Percentiles rank a stretch among this genome's conserved stretches.
These are phyloP conservation scores for Quercus gilva DNA, from an alignment of 306 rosid genomes.

Conservation along the genomic window DNA sequence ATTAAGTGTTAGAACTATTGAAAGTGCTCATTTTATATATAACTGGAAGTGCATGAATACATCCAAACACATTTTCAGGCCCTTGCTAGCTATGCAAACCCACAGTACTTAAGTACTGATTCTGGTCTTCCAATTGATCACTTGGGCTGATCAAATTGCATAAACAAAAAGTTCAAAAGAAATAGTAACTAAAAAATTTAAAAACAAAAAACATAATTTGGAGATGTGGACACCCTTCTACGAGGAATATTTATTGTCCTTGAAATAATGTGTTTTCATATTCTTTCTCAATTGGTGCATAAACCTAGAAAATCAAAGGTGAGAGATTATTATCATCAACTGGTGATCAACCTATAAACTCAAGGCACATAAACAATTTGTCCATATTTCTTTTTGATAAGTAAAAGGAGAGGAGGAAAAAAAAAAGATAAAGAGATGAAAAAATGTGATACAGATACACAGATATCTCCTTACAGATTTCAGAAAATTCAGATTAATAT, in stretches of 20 bases:
- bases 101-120: neutral
- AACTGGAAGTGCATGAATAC: neutral
- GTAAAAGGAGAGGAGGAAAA: too few species aligned
- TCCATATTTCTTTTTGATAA: neutral
- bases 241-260: neutral
- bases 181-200: neutral
- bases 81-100: neutral
- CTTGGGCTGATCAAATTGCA: neutral
- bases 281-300: conserved; percentile 66
- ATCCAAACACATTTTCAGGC: neutral
- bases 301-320: conserved; percentile 44
- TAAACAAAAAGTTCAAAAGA: neutral
- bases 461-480: neutral
- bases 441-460: neutral
- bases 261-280: neutral
- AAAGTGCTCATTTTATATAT: neutral
- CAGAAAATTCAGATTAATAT: too few species aligned
- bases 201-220: neutral
- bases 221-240: neutral
- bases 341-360: neutral
- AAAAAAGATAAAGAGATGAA: too few species aligned
- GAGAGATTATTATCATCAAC: neutral
- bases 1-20: too few species aligned
- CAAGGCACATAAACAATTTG: neutral
- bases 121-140: neutral